Conservation (phyloP, 371 early-diverging fungal species). For the Mucor ambiguus region DNA sequence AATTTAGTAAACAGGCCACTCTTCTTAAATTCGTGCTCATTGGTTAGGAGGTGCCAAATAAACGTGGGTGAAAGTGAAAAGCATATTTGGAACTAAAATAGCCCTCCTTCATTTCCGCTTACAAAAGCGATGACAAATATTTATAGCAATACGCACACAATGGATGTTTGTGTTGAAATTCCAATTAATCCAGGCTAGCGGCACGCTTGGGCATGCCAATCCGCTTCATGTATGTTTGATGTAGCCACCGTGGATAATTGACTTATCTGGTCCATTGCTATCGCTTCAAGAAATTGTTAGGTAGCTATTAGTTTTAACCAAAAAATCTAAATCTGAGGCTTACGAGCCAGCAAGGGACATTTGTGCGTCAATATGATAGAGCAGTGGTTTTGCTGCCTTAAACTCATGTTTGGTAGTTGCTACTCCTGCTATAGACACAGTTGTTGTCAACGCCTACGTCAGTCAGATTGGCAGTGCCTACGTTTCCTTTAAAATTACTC, state of each 20-base stretch:
- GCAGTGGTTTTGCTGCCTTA: neutral
- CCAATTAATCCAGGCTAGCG: neutral
- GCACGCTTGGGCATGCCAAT: neutral
- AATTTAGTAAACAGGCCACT: neutral
- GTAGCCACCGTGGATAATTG: no score
- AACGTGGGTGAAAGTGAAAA: neutral
- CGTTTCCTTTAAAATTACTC: neutral
- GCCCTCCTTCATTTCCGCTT: neutral
- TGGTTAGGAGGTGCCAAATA: neutral
- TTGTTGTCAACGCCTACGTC: neutral
- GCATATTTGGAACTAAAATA: neutral
- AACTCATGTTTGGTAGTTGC: neutral
- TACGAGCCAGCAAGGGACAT: no score
- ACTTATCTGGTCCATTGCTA: no score
- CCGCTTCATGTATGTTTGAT: neutral
- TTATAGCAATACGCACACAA: neutral
- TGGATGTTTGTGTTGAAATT: neutral
- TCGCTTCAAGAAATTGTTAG: no score
- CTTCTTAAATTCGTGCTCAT: neutral
- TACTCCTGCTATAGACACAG: neutral
- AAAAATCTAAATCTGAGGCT: no score
- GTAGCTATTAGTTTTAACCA: no score
- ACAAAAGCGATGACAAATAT: slow-evolving; percentile 2
- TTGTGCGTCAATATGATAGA: no score
- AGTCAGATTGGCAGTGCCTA: neutral